Evolutionary conservation across 2,329 filamentous ascomycete species (phyloP), one percentile per base, ranked within the genome.

Genomic region (Colletotrichum liaoningense): DNA sequence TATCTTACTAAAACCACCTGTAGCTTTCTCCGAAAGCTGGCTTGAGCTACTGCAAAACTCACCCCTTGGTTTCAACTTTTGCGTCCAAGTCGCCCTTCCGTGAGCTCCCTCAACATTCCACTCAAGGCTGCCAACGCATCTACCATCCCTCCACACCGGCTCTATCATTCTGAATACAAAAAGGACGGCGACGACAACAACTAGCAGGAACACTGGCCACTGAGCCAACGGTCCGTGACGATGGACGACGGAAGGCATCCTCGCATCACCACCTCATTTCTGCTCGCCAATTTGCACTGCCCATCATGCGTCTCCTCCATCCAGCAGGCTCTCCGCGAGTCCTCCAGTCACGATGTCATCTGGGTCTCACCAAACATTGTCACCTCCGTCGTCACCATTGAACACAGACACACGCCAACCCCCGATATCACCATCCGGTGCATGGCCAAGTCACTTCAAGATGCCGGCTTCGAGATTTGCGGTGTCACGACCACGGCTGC

Each of bases 271-370:
- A 92, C 90, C 2, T 92, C 89, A 42, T 90, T 93, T 78, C 86
- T 94, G 74, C 85, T 95, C 77, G 89, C 88, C 74, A 95, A 95
- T 81, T 86, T 95, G n/a, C 93, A 95, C 82, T 95, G 93, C 83
- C 91, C 93, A 16, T 93, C 92, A 73, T 95, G 93, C 80, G 90
- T 94, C 63, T 88, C 89, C 46, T 86, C 88, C 76, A 94, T 95
- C 79, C 87, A 90, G 78, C 84, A 88, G 67, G 86, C 88, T 72
- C 83, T 95, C 72, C 85, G 80, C 72, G 86, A 84, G 57, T 80
- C 81, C 24, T 89, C 83, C 76, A 79, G 77, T 66, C 81, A 78
- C 83, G 88, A 79, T 78, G 84, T 85, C 84, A 85, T 79, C 67
- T 91, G 89, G 83, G 88, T 94, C 35, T 92, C 91, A 75, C 89